Evolutionary conservation across 2,329 filamentous ascomycete genomes (phyloP).

Genomic region (Epicoccum sorghinum): DNA sequence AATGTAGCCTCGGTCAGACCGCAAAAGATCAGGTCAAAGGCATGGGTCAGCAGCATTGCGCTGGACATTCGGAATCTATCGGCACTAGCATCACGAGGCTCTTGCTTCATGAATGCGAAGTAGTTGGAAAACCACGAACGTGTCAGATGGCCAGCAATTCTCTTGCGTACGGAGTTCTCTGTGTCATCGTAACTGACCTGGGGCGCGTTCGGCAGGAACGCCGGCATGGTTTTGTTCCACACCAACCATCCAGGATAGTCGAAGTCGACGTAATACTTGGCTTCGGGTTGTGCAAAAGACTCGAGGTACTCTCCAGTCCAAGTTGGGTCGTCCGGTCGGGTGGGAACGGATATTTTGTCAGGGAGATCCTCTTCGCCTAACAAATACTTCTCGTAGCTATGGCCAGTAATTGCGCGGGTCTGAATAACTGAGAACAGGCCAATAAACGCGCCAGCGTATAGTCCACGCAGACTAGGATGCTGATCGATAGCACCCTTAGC

Average conservation of each 20-base stretch:
- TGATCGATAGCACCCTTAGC: constrained; percentile 84
- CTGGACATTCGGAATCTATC: constrained; percentile 91
- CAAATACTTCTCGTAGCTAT: constrained; percentile 87
- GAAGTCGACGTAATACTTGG: constrained; percentile 87
- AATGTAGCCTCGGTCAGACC: constrained; percentile 79
- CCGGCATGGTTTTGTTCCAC: constrained; percentile 87
- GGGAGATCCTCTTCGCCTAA: constrained; percentile 78
- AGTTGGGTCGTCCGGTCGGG: constrained; percentile 70
- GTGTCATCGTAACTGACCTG: constrained; percentile 80
- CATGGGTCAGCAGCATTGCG: constrained; percentile 83
- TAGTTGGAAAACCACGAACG: constrained; percentile 85
- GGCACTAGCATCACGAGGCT: constrained; percentile 79
- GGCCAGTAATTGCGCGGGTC: constrained; percentile 81
- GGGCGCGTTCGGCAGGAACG: constrained; percentile 73
- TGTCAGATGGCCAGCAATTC: constrained; percentile 81
- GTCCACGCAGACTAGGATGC: constrained; percentile 81
- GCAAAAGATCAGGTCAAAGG: constrained; percentile 87
- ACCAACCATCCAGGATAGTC: constrained; percentile 97
- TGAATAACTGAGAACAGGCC: constrained; percentile 82
- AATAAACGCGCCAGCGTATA: constrained; percentile 81
- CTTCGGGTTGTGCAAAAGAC: constrained; percentile 75
- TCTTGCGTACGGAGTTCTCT: constrained; percentile 73
- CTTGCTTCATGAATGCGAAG: constrained; percentile 95
- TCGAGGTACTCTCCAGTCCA: constrained; percentile 82
- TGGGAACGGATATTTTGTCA: constrained; percentile 76